A percentile compares a stretch with the other conserved stretches of the same genome.
Conservation (phyloP, 805 yeast genomes). For the Starmerella stigmatis region DNA sequence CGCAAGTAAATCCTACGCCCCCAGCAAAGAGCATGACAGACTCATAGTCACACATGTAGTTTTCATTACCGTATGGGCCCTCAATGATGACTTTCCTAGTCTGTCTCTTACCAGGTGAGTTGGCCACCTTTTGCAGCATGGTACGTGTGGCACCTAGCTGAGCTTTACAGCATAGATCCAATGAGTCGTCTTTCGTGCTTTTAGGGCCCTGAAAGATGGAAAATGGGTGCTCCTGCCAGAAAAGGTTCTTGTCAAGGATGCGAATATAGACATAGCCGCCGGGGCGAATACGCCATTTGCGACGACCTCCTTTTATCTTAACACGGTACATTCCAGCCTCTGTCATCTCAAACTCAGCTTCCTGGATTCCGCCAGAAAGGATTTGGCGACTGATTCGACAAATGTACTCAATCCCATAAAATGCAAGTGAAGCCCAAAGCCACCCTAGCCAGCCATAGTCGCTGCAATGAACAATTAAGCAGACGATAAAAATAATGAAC, state of each 20-base stretch:
- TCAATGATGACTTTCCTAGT: slow-evolving; percentile 40
- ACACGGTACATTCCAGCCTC: slow-evolving; percentile 34
- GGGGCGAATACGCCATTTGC: slow-evolving; percentile 40
- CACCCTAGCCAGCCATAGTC: slow-evolving; percentile 51
- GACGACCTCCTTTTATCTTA: slow-evolving; percentile 32
- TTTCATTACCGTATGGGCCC: slow-evolving; percentile 50
- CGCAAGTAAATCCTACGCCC: slow-evolving; percentile 55
- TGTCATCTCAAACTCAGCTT: slow-evolving; percentile 23
- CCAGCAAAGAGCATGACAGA: slow-evolving; percentile 48
- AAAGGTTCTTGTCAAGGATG: slow-evolving; percentile 40
- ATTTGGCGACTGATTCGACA: slow-evolving; percentile 45
- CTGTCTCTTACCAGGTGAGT: slow-evolving; percentile 25
- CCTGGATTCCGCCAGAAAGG: slow-evolving; percentile 42
- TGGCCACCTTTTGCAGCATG: slow-evolving; percentile 31
- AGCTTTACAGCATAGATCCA: slow-evolving; percentile 41
- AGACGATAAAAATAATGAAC: slow-evolving; percentile 19
- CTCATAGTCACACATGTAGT: slow-evolving; percentile 40
- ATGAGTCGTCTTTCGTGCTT: slow-evolving; percentile 31
- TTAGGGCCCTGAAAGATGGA: slow-evolving; percentile 35
- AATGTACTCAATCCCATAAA: slow-evolving; percentile 61
- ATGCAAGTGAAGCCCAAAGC: slow-evolving; percentile 43
- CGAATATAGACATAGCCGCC: slow-evolving; percentile 52
- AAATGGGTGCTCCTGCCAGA: slow-evolving; percentile 72
- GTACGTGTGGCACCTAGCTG: slow-evolving; percentile 45
- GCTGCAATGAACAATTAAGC: slow-evolving; percentile 45